phyloP scores from a whole-genome alignment of 169 alveolate genomes.

The Cryptosporidium xiaoi region DNA sequence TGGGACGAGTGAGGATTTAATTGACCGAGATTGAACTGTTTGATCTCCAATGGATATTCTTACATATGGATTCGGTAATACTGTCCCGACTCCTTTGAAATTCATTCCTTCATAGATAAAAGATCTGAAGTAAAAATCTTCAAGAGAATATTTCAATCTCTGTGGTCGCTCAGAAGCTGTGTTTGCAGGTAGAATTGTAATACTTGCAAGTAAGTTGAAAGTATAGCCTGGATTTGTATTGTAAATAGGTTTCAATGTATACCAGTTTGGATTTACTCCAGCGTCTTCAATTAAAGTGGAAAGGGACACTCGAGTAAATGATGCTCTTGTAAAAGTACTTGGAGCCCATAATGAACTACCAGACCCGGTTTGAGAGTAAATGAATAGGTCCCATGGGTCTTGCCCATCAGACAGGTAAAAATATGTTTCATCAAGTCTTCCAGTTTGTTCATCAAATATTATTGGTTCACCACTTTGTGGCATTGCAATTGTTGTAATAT shows the following conservation, averaged over 20 bases:
- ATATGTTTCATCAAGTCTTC: conserved; percentile 83
- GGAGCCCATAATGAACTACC: conserved; percentile 55
- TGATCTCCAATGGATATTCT: conserved; percentile 87
- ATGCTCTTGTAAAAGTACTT: conserved; percentile 76
- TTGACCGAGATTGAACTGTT: conserved; percentile 82
- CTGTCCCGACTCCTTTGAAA: conserved; percentile 84
- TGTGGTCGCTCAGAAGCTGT: conserved; percentile 79
- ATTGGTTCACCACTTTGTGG: conserved; percentile 65
- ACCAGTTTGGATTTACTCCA: conserved; percentile 89
- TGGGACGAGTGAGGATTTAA: conserved; percentile 85
- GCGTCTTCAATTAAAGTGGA: conserved; percentile 74
- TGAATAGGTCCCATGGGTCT: conserved; percentile 82
- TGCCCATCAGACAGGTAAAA: conserved; percentile 80
- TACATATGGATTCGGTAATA: conserved; percentile 76
- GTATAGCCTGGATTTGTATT: conserved; percentile 76
- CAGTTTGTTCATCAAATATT: conserved; percentile 81
- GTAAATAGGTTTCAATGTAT: conserved; percentile 76
- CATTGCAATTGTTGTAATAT: conserved; percentile 72
- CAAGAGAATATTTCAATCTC: conserved; percentile 84
- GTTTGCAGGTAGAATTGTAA: conserved; percentile 74
- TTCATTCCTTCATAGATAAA: conserved; percentile 89
- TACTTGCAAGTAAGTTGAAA: conserved; percentile 77
- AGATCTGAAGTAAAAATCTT: conserved; percentile 83
- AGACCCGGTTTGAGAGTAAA: conserved; percentile 63
- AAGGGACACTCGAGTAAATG: conserved; percentile 86